Evolutionary conservation across 2,329 filamentous ascomycete genomes (phyloP).

Genomic region (Falciphora oryzae): DNA sequence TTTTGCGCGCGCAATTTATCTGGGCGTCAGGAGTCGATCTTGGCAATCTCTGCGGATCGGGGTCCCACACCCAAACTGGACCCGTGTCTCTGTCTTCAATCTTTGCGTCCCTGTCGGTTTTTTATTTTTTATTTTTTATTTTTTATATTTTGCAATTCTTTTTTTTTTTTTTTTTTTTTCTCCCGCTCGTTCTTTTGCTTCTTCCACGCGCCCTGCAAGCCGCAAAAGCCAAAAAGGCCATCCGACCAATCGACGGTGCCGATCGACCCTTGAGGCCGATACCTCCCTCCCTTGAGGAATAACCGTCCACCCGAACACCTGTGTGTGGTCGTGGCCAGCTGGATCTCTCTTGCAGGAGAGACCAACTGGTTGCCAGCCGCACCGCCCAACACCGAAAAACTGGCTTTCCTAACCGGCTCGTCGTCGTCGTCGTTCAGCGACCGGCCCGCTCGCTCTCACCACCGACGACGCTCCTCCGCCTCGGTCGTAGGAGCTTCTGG

Average conservation of each 20-base stretch:
- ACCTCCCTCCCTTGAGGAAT: background rate
- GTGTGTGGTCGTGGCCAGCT: constrained; percentile 2
- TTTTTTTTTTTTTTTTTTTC: background rate
- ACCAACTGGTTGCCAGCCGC: constrained; percentile 2
- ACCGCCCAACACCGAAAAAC: background rate
- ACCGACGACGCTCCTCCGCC: constrained; percentile 44
- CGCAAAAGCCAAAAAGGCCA: background rate
- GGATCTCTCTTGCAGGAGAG: background rate
- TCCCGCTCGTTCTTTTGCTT: background rate
- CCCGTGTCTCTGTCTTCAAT: background rate
- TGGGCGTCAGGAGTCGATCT: background rate
- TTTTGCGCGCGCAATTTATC: background rate
- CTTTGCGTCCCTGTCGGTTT: no score
- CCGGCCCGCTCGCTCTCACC: constrained; percentile 40
- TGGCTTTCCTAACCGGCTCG: constrained; percentile 19
- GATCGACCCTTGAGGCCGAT: background rate
- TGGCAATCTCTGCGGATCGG: constrained; percentile 1
- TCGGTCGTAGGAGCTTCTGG: constrained; percentile 23
- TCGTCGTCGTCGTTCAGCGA: constrained; percentile 52
- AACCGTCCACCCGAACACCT: background rate
- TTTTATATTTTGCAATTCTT: background rate
- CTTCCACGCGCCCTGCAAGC: background rate
- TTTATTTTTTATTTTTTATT: background rate
- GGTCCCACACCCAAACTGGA: background rate
- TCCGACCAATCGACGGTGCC: constrained; percentile 1